A percentile compares a stretch with the other conserved stretches of the same genome.
phyloP scores from a whole-genome alignment of 805 yeast species.

The Starmerella vaccinii region DNA sequence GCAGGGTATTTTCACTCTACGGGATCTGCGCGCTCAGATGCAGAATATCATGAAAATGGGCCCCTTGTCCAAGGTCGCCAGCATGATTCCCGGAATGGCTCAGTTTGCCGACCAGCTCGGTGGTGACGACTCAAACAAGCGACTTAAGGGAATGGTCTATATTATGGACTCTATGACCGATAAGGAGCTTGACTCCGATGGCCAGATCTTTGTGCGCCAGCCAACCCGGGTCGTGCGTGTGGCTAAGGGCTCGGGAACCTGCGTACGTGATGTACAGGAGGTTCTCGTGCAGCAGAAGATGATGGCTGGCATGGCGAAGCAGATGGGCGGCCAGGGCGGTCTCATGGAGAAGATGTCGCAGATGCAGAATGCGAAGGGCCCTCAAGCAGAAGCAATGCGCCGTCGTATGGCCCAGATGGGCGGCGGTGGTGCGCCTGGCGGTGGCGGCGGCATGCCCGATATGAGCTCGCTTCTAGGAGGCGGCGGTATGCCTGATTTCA shows the following conservation, averaged over 20 bases:
- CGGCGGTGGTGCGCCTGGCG: constrained; percentile 36
- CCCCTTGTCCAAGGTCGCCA: constrained; percentile 83
- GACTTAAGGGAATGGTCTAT: constrained; percentile 78
- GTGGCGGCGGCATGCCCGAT: constrained; percentile 24
- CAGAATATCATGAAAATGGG: constrained; percentile 94
- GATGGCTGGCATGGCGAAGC: constrained; percentile 89
- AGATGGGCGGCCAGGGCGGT: constrained; percentile 45
- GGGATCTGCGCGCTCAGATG: constrained; percentile 91
- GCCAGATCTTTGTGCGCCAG: constrained; percentile 62
- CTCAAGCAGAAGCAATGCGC: constrained; percentile 39
- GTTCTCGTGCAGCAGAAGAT: constrained; percentile 80
- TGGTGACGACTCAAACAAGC: constrained; percentile 80
- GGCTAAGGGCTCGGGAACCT: constrained; percentile 89
- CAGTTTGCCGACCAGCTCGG: constrained; percentile 76
- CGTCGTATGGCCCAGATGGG: constrained; percentile 37
- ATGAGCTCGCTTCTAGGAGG: constrained; percentile 36
- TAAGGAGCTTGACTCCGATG: constrained; percentile 83
- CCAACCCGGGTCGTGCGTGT: constrained; percentile 82
- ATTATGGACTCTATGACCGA: constrained; percentile 95
- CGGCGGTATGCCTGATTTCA: constrained; percentile 51
- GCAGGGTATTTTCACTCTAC: constrained; percentile 86
- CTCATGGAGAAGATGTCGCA: constrained; percentile 39
- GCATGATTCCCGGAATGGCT: constrained; percentile 89
- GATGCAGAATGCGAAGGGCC: constrained; percentile 33
- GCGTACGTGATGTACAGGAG: constrained; percentile 87